Conservation (phyloP, 1,284 basidiomycete genomes). For the Ganoderma resinaceum region DNA sequence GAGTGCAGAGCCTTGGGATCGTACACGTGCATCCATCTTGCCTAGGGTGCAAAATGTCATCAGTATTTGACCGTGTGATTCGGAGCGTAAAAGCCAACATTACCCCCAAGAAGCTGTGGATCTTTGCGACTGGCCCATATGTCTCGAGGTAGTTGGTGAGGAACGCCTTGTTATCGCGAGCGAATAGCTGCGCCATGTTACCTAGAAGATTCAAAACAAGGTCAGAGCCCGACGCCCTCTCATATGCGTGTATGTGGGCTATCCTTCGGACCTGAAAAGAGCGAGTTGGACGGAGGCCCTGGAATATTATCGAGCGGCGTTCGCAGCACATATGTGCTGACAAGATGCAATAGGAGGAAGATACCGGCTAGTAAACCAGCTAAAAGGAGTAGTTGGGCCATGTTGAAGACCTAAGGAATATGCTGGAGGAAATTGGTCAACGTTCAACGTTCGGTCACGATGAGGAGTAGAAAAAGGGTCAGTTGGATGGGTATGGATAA, state of each 20-base stretch:
- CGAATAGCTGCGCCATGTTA: constrained; percentile 11
- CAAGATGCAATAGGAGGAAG: constrained; percentile 2
- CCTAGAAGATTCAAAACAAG: not conserved
- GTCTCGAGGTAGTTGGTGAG: not conserved
- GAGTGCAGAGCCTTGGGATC: constrained; percentile 10
- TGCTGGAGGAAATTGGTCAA: not conserved
- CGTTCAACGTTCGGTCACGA: not conserved
- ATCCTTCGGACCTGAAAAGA: constrained; percentile 7
- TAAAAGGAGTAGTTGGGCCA: not conserved
- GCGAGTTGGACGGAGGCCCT: constrained; percentile 10
- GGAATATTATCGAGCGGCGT: constrained; percentile 18
- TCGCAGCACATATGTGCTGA: constrained; percentile 9
- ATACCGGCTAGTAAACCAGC: not conserved
- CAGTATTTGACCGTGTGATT: not conserved
- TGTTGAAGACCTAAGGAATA: not conserved
- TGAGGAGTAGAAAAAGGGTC: too few species aligned
- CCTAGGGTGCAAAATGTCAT: not conserved
- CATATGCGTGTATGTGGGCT: not conserved
- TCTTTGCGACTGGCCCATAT: constrained; percentile 4
- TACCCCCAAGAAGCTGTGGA: constrained; percentile 12
- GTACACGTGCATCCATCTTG: not conserved
- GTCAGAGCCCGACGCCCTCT: not conserved
- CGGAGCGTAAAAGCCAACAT: not conserved
- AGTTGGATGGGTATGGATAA: too few species aligned
- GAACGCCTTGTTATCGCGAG: not conserved